Evolutionary conservation across 2,329 filamentous ascomycete species (phyloP).

Genomic region (Colletotrichum caudatum): DNA sequence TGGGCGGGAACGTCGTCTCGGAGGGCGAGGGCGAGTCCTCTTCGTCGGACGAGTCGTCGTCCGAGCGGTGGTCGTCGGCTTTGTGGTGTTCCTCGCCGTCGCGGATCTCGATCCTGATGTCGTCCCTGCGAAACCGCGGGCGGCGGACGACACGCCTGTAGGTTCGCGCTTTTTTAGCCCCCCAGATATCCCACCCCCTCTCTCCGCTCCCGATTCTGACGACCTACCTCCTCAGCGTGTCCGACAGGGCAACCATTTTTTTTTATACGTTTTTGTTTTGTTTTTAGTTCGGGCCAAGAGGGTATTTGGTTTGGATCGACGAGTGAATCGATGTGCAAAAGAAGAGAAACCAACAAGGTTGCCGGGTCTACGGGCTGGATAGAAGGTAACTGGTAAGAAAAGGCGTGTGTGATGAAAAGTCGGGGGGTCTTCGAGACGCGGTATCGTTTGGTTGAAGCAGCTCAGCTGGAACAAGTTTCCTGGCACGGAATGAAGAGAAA

Average conservation of each 20-base stretch:
- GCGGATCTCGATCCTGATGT: constrained; percentile 30
- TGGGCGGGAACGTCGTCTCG: constrained; percentile 15
- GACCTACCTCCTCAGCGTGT: constrained; percentile 32
- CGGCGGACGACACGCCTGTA: constrained; percentile 23
- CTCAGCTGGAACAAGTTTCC: constrained; percentile 26
- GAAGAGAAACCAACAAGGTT: neutral
- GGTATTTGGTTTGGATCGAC: neutral
- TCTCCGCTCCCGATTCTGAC: neutral
- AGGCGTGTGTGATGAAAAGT: constrained; percentile 10
- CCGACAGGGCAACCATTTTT: constrained; percentile 15
- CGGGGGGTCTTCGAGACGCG: constrained; percentile 25
- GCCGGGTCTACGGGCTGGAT: constrained; percentile 10
- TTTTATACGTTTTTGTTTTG: too few relatives aligned
- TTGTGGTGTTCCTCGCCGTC: neutral
- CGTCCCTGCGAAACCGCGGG: constrained; percentile 16
- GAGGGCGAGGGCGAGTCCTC: constrained; percentile 37
- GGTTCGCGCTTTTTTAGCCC: neutral
- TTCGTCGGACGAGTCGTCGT: constrained; percentile 22
- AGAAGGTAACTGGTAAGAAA: neutral
- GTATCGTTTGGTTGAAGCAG: constrained; percentile 23
- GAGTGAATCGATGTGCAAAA: neutral
- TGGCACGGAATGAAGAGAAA: neutral
- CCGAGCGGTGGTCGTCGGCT: neutral
- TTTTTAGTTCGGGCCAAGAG: neutral
- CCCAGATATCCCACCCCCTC: too few relatives aligned